phyloP scores from a whole-genome alignment of 2,329 filamentous ascomycete genomes.

The Colletotrichum plurivorum region DNA sequence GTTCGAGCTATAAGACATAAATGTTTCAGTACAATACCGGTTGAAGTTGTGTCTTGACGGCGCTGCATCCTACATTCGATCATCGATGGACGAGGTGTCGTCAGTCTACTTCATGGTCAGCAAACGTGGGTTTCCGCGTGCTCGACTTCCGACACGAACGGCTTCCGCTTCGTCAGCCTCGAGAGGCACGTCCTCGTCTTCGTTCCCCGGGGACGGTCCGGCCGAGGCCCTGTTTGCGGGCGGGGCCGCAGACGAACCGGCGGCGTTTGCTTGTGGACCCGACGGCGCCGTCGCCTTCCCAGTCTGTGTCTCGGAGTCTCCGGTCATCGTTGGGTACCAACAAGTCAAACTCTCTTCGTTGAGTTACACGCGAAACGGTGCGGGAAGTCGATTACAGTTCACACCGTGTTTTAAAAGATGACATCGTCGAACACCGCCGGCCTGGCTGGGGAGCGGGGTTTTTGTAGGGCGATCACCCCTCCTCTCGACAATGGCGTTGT shows the following conservation, averaged over 20 bases:
- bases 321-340: background rate
- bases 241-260: background rate
- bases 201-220: background rate
- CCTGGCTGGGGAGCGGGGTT: background rate
- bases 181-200: background rate
- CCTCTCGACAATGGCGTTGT: slow-evolving; percentile 8
- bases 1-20: slow-evolving; percentile 3
- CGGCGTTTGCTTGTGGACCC: background rate
- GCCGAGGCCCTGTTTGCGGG: background rate
- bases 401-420: background rate
- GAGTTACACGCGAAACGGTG: background rate
- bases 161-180: slow-evolving; percentile 12
- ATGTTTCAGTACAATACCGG: background rate
- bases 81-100: slow-evolving; percentile 5
- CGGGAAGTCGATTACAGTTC: background rate
- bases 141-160: background rate
- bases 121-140: background rate
- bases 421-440: background rate
- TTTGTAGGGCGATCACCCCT: slow-evolving; percentile 4
- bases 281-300: background rate
- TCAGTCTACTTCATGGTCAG: background rate
- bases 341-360: background rate
- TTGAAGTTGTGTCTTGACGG: background rate
- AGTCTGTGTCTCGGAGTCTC: background rate
- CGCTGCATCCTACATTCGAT: background rate